These are phyloP conservation scores for Corylus avellana DNA, from an alignment of 306 rosid genomes.

Conservation along the genomic window DNA sequence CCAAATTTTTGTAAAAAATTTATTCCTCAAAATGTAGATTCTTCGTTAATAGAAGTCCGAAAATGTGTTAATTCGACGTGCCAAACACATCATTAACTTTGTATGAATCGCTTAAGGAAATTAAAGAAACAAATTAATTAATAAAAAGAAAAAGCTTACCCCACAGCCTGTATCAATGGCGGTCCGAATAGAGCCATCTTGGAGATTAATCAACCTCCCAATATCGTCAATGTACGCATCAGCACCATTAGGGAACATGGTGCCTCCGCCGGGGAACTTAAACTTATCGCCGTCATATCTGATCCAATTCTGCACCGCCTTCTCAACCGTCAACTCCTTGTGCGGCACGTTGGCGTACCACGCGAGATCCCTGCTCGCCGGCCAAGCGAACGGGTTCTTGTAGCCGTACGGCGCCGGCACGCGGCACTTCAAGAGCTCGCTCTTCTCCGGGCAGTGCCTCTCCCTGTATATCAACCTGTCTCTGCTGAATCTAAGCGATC, in stretches of 20 bases:
- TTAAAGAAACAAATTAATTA: background rate
- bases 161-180: slow-evolving; percentile 96
- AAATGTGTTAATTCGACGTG: too few species aligned
- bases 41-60: too few species aligned
- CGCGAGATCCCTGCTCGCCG: slow-evolving; percentile 65
- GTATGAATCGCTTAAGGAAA: too few species aligned
- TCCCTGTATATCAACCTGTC: slow-evolving; percentile 62
- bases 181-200: slow-evolving; percentile 64
- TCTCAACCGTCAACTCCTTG: slow-evolving; percentile 82
- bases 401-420: slow-evolving; percentile 77
- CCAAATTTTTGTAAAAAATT: background rate
- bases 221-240: slow-evolving; percentile 83
- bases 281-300: slow-evolving; percentile 63
- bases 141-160: slow-evolving; percentile 36
- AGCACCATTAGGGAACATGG: slow-evolving; percentile 86
- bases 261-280: slow-evolving; percentile 84
- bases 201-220: slow-evolving; percentile 50
- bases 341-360: slow-evolving; percentile 89
- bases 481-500: slow-evolving; percentile 51
- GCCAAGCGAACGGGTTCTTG: slow-evolving; percentile 68
- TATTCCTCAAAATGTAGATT: too few species aligned
- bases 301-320: slow-evolving; percentile 94
- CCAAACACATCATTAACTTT: too few species aligned
- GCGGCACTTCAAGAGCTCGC: slow-evolving; percentile 54
- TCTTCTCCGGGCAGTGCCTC: slow-evolving; percentile 65